Percentiles rank a stretch among this genome's conserved stretches.
phyloP scores from a whole-genome alignment of 1,284 basidiomycete genomes.

The Cystobasidium sp. region DNA sequence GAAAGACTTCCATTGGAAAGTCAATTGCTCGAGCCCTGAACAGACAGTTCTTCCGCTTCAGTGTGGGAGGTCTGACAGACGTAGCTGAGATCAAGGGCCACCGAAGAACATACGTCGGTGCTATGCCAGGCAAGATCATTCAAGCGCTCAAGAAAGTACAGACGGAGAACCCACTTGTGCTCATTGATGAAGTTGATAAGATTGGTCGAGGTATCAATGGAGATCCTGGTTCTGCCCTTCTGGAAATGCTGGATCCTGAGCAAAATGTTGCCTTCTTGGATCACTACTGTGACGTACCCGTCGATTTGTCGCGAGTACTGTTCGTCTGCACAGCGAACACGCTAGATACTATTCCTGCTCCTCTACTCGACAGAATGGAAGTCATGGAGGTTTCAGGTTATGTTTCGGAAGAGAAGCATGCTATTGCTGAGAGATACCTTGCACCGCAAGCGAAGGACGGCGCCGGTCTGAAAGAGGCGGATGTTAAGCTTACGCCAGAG shows the following conservation, averaged over 20 bases:
- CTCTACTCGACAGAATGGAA: constrained; percentile 81
- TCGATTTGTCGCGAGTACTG: constrained; percentile 92
- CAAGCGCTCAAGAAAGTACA: constrained; percentile 96
- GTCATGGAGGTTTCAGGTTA: constrained; percentile 96
- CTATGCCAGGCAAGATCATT: constrained; percentile 96
- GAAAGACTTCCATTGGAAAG: constrained; percentile 66
- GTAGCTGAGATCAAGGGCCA: constrained; percentile 99
- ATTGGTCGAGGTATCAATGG: constrained; percentile 93
- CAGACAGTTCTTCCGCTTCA: constrained; percentile 92
- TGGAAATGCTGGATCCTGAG: constrained; percentile 98
- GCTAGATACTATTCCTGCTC: constrained; percentile 94
- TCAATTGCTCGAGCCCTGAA: constrained; percentile 86
- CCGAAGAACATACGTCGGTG: constrained; percentile 84
- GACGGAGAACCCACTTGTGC: constrained; percentile 86
- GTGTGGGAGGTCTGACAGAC: constrained; percentile 93
- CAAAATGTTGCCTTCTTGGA: constrained; percentile 96
- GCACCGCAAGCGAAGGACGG: constrained; percentile 93
- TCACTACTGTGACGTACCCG: constrained; percentile 82
- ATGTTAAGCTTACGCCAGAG: constrained; percentile 75
- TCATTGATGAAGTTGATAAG: constrained; percentile 99
- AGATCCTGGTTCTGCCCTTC: constrained; percentile 88
- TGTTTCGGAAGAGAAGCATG: constrained; percentile 93
- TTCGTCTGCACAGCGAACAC: constrained; percentile 98
- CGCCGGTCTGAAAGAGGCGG: constrained; percentile 79
- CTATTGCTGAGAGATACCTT: constrained; percentile 89